Percentiles rank a stretch among this genome's conserved stretches.
Evolutionary conservation across 129 eudicot genomes (phyloP).

Genomic region (Solidago caesia): DNA sequence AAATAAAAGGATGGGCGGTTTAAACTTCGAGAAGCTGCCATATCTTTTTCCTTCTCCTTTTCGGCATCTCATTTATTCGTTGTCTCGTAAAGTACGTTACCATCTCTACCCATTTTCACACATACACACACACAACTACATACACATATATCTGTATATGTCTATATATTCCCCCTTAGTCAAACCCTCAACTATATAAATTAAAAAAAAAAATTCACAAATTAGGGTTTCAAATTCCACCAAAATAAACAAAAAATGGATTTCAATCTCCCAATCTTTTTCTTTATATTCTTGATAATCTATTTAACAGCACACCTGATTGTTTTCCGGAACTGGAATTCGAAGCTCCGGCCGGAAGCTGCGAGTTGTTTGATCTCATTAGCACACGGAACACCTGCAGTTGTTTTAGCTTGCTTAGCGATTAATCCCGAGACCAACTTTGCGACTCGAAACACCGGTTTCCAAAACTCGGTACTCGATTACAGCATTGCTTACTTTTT

Average conservation of each 20-base stretch:
- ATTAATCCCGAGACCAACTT: neutral
- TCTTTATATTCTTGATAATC: slow-evolving; percentile 42
- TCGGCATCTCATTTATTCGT: slow-evolving; percentile 6
- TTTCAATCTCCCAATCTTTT: slow-evolving; percentile 47
- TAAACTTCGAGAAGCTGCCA: slow-evolving; percentile 26
- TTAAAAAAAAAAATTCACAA: slow-evolving; percentile 18
- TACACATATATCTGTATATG: neutral
- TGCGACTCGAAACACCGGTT: slow-evolving; percentile 37
- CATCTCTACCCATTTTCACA: neutral
- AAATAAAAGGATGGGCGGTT: slow-evolving; percentile 16
- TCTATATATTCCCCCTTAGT: neutral
- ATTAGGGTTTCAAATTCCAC: slow-evolving; percentile 13
- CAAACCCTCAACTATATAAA: slow-evolving; percentile 6
- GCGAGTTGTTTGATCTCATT: slow-evolving; percentile 77
- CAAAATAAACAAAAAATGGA: slow-evolving; percentile 35
- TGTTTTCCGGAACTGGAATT: slow-evolving; percentile 59
- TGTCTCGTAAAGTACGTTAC: slow-evolving; percentile 29
- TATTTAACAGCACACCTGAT: slow-evolving; percentile 54
- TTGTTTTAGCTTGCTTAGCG: slow-evolving; percentile 49
- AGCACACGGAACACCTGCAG: slow-evolving; percentile 89
- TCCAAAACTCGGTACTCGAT: slow-evolving; percentile 58
- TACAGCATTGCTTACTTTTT: slow-evolving; percentile 86
- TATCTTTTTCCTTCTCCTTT: slow-evolving; percentile 25
- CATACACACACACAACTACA: neutral
- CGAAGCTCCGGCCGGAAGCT: slow-evolving; percentile 81